These are phyloP conservation scores for Ecytonucleospora hepatopenaei DNA, from an alignment of 371 early-diverging fungal species.

Conservation along the genomic window DNA sequence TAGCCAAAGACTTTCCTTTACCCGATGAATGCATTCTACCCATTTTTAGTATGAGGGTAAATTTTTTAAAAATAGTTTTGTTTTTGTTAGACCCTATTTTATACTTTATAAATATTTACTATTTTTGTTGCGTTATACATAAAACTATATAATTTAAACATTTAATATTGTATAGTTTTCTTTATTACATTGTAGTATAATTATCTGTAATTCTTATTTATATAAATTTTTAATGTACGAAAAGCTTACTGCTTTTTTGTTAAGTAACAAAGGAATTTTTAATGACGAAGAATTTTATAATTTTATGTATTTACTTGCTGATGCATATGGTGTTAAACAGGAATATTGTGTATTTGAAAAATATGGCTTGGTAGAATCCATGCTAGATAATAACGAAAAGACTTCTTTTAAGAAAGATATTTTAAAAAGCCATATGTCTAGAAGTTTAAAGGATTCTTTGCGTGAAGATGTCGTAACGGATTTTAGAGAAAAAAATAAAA, in stretches of 20 bases:
- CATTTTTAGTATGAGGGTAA: constrained; percentile 50
- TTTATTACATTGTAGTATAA: no score
- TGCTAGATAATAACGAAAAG: constrained; percentile 2
- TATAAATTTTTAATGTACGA: no score
- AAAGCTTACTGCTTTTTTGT: constrained; percentile 16
- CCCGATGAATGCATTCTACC: constrained; percentile 58
- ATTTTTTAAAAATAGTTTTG: constrained; percentile 25
- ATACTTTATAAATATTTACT: no score
- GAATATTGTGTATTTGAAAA: constrained; percentile 13
- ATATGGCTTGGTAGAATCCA: constrained; percentile 8
- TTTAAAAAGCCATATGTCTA: no score
- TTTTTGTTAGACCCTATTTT: not conserved
- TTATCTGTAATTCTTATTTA: no score
- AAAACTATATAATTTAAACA: no score
- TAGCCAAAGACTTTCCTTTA: constrained; percentile 92
- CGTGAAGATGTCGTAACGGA: no score
- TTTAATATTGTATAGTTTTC: no score
- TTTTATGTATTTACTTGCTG: constrained; percentile 11
- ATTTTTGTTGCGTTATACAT: no score
- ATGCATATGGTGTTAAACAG: constrained; percentile 2
- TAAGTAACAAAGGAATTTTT: constrained; percentile 10
- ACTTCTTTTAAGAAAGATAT: no score
- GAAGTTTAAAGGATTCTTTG: no score
- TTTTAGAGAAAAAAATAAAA: no score
- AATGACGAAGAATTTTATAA: constrained; percentile 19